Evolutionary conservation across 176 grass and related monocot genomes (phyloP), one percentile per base, ranked within the genome.

Genomic region (Triticum urartu): DNA sequence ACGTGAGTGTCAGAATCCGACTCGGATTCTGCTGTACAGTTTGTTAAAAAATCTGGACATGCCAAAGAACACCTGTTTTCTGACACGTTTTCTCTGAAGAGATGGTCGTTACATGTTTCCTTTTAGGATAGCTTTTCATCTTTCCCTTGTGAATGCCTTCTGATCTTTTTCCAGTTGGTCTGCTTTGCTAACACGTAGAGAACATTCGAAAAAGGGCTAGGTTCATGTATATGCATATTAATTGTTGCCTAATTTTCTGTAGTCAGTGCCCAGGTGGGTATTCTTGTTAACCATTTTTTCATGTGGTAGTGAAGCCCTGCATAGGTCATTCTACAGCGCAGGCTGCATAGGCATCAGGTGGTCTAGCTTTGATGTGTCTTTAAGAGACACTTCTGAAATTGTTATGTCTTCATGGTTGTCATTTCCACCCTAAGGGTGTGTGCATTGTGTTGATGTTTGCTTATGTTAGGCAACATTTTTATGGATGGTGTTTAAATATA

Each of bases 341-440:
- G 15, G 26, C 18, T 28, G 8, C 47, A 9, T 56, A 77, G 74
- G 43, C 45, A 33, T 77, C 8, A 56, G 45, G 45, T 77, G 47
- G 26, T 17, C 74, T 85, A 64, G 42, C 39, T 52, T 73, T 84
- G 60, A 85, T 13, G 83, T 35, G 11, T 12, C 60, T 66, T 47
- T 50, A 43, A 85, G 74, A 85, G 38, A 25, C 39, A 63, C 26
- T 34, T 35, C 7, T 14, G 40, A 84, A 79, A 81, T 38, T 67
- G 25, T 42, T 68, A 60, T 39, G 13, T 73, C 38, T 43, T 63
- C 12, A 47, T 72, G 66, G 85, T 50, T 30, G 7, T 80, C 36
- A 25, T 79, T 79, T 61, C 25, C 11, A 33, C 42, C 18, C 9
- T 21, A 21, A 47, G 18, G 60, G 4, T 48, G 48, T 20, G 50